phyloP scores from a whole-genome alignment of 805 yeast species.

The Candida morakotiae region DNA sequence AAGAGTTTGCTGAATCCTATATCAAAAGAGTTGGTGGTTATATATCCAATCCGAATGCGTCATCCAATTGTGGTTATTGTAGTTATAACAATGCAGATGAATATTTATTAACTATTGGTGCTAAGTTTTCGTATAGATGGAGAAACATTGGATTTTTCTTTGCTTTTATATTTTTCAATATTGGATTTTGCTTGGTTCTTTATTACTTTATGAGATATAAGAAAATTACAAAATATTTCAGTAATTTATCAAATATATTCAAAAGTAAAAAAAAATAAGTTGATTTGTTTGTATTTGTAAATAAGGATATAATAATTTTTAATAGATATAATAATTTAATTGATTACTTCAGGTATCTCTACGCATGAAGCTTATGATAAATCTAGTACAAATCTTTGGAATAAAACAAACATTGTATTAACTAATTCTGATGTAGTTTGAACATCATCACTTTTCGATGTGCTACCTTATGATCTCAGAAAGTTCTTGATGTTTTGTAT shows the following conservation, averaged over 20 bases:
- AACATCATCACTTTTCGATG: too few species aligned
- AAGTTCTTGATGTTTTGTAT: too few species aligned
- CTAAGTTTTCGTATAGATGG: constrained; percentile 52
- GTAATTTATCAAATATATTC: neutral
- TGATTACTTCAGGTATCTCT: too few species aligned
- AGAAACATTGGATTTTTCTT: constrained; percentile 62
- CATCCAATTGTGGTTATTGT: constrained; percentile 49
- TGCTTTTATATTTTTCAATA: constrained; percentile 53
- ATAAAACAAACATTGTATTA: too few species aligned
- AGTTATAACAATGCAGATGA: constrained; percentile 42
- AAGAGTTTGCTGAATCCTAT: constrained; percentile 45
- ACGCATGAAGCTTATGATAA: too few species aligned
- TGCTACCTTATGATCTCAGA: too few species aligned
- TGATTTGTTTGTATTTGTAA: too few species aligned
- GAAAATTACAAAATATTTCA: constrained; percentile 1
- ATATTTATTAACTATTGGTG: constrained; percentile 39
- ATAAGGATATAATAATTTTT: too few species aligned
- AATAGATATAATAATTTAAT: too few species aligned
- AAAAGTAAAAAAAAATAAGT: neutral
- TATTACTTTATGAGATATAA: constrained; percentile 9
- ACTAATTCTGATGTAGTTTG: too few species aligned
- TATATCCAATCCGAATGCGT: constrained; percentile 47
- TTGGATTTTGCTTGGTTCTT: constrained; percentile 7
- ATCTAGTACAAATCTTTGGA: too few species aligned
- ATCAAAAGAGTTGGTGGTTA: constrained; percentile 50